Conservation (phyloP, 1,284 basidiomycete genomes). For the Ustilago nuda region DNA sequence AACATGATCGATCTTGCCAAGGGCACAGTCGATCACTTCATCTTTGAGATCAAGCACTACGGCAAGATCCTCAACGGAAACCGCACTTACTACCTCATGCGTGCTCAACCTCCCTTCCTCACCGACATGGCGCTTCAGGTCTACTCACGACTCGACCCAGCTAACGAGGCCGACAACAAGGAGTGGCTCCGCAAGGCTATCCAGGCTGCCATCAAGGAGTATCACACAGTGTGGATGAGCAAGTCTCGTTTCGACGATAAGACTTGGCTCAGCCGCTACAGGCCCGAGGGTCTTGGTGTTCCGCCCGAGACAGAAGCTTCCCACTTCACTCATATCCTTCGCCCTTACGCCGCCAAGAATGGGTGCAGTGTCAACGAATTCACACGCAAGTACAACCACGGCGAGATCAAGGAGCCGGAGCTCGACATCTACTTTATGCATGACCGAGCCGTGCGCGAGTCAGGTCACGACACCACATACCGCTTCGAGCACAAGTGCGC, state of each 20-base stretch:
- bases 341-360: slow-evolving; percentile 91
- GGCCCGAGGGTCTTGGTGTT: slow-evolving; percentile 93
- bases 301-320: slow-evolving; percentile 98
- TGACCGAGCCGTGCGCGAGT: slow-evolving; percentile 86
- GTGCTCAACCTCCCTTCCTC: slow-evolving; percentile 96
- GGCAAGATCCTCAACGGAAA: slow-evolving; percentile 75
- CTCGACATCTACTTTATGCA: slow-evolving; percentile 98
- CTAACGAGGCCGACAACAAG: slow-evolving; percentile 82
- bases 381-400: slow-evolving; percentile 93
- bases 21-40: slow-evolving; percentile 97
- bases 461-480: slow-evolving; percentile 95
- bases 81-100: slow-evolving; percentile 80
- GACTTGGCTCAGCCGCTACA: slow-evolving; percentile 91
- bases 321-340: slow-evolving; percentile 96
- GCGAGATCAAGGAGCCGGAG: slow-evolving; percentile 83
- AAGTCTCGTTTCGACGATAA: slow-evolving; percentile 91
- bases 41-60: slow-evolving; percentile 98
- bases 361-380: slow-evolving; percentile 97
- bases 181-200: slow-evolving; percentile 94
- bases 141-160: slow-evolving; percentile 91
- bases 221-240: slow-evolving; percentile 95
- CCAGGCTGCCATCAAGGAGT: slow-evolving; percentile 96
- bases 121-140: slow-evolving; percentile 98
- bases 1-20: slow-evolving; percentile 92
- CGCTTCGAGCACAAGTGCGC: slow-evolving; percentile 92